These are phyloP conservation scores for Cyberlindnera samutprakarnensis DNA, from an alignment of 805 yeast genomes.

Conservation along the genomic window DNA sequence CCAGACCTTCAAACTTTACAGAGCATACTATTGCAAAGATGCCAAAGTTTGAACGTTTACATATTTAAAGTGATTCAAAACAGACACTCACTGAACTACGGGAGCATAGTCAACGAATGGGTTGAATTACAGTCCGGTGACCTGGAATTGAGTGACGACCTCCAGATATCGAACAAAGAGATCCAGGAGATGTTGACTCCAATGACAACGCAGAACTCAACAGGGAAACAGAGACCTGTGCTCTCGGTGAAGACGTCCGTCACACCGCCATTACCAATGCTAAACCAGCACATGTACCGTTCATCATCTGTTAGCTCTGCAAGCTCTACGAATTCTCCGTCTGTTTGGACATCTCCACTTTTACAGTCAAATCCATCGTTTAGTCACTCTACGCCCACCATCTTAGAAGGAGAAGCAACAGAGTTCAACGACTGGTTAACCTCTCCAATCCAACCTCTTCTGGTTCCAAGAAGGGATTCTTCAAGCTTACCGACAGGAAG, in stretches of 20 bases:
- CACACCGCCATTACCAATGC: constrained; percentile 21
- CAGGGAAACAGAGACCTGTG: constrained; percentile 7
- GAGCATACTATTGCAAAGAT: constrained; percentile 27
- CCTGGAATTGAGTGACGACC: constrained; percentile 16
- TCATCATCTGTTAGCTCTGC: not conserved
- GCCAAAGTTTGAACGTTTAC: constrained; percentile 34
- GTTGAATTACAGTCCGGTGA: constrained; percentile 24
- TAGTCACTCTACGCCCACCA: constrained; percentile 5
- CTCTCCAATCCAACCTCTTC: constrained; percentile 9
- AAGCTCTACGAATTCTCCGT: not conserved
- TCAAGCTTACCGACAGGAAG: constrained; percentile 1
- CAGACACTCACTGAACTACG: constrained; percentile 17
- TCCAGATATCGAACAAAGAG: constrained; percentile 11
- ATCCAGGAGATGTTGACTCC: constrained; percentile 19
- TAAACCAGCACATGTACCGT: too few relatives aligned
- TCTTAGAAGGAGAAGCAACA: constrained; percentile 4
- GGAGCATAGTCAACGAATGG: constrained; percentile 24
- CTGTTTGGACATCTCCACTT: not conserved
- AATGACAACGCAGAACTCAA: constrained; percentile 8
- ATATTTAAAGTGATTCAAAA: constrained; percentile 28
- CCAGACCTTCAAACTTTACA: constrained; percentile 25
- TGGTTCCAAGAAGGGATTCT: constrained; percentile 1
- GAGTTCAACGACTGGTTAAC: constrained; percentile 11
- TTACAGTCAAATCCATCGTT: constrained; percentile 1
- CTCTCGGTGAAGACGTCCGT: constrained; percentile 16